A percentile compares a stretch with the other conserved stretches of the same genome.
Conservation (phyloP, 108 stramenopile species). For the Cyclotella choctawhatcheeana region DNA sequence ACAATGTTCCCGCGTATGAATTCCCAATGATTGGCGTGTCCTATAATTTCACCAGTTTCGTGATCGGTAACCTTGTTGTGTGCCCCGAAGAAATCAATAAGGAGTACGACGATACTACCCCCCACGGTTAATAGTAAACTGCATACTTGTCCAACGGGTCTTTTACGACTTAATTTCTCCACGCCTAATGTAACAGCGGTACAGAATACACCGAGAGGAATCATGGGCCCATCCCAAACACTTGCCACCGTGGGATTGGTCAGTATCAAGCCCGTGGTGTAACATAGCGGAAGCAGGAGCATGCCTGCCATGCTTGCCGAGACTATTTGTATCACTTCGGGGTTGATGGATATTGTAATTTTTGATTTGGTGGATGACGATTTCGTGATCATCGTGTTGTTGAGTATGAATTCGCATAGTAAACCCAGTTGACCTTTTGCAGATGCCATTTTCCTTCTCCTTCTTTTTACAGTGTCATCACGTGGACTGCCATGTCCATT, state of each 20-base stretch:
- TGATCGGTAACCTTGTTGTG: neutral
- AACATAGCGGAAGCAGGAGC: conserved; percentile 28
- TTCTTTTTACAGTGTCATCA: too few relatives aligned
- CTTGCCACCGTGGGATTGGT: conserved; percentile 39
- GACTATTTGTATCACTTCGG: conserved; percentile 31
- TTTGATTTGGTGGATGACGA: neutral
- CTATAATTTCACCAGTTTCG: neutral
- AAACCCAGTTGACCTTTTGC: too few relatives aligned
- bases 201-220: conserved; percentile 39
- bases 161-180: conserved; percentile 26
- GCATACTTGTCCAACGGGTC: conserved; percentile 19
- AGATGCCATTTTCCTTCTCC: too few relatives aligned
- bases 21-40: conserved; percentile 12
- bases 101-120: conserved; percentile 40
- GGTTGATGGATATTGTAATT: conserved; percentile 11
- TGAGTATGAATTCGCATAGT: neutral
- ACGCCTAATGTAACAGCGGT: conserved; percentile 26
- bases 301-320: conserved; percentile 37
- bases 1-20: conserved; percentile 45
- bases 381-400: neutral
- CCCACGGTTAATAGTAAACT: conserved; percentile 38
- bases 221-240: conserved; percentile 52
- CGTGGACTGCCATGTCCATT: too few relatives aligned
- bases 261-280: conserved; percentile 40
- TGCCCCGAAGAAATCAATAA: conserved; percentile 33